Percentiles rank a stretch among this genome's conserved stretches.
Evolutionary conservation across 352 stramenopile genomes (phyloP).

Genomic region (Phytophthora melonis): DNA sequence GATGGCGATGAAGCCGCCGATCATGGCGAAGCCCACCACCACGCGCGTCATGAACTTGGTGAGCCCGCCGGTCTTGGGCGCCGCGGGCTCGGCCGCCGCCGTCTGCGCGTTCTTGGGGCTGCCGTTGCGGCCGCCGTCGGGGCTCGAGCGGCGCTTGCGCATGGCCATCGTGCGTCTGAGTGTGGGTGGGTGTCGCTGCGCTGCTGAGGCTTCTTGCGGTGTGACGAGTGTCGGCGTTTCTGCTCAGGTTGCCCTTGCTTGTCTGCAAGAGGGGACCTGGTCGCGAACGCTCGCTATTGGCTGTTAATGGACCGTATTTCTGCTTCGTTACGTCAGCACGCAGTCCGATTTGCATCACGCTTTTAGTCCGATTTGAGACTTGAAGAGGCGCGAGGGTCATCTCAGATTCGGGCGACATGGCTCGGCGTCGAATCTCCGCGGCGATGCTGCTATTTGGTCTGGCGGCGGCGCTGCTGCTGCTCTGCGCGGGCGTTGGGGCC

Average conservation of each 20-base stretch:
- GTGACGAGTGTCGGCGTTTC: not conserved
- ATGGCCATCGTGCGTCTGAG: conserved; percentile 27
- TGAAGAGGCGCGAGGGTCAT: not conserved
- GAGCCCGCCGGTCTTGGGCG: conserved; percentile 42
- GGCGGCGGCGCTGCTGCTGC: conserved; percentile 19
- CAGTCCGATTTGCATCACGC: not conserved
- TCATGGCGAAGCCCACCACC: conserved; percentile 81
- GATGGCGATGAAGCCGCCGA: conserved; percentile 73
- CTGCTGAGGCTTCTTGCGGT: not conserved
- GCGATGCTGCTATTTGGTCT: not conserved
- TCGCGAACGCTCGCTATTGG: not conserved
- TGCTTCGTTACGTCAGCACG: conserved; percentile 1
- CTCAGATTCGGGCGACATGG: conserved; percentile 29
- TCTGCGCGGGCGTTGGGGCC: conserved; percentile 23
- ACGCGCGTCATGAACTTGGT: conserved; percentile 81
- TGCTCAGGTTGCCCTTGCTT: not conserved
- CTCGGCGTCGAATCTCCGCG: conserved; percentile 1
- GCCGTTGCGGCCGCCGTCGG: conserved; percentile 21
- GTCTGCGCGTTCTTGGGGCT: conserved; percentile 26
- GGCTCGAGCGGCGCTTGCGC: conserved; percentile 59
- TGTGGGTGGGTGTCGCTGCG: too few species aligned
- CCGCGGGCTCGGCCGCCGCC: not conserved
- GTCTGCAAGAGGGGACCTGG: not conserved
- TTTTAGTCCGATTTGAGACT: not conserved
- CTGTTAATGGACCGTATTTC: not conserved